phyloP scores from a whole-genome alignment of 208 protist genomes.

The Zelonia costaricensis region DNA sequence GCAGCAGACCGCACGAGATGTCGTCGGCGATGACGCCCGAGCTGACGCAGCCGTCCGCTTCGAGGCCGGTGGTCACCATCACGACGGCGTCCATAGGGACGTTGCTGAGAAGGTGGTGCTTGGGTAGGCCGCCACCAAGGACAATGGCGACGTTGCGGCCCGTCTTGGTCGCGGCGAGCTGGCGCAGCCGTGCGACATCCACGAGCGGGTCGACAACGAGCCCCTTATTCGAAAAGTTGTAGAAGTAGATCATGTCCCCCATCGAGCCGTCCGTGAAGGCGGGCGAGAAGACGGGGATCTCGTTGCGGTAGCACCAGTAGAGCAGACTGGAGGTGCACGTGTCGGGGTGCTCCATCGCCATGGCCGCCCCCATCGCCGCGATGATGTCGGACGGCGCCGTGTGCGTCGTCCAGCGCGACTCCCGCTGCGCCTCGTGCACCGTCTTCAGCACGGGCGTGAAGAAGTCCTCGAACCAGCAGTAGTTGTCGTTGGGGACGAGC shows the following conservation, averaged over 20 bases:
- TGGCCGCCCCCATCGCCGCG: constrained; percentile 93
- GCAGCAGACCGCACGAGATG: constrained; percentile 49
- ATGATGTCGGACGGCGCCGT: constrained; percentile 98
- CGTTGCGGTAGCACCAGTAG: constrained; percentile 98
- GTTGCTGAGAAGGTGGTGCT: constrained; percentile 78
- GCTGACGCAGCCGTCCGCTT: constrained; percentile 87
- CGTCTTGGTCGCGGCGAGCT: constrained; percentile 4
- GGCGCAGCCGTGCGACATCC: constrained; percentile 78
- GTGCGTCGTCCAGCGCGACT: constrained; percentile 51
- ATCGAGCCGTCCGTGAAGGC: constrained; percentile 99
- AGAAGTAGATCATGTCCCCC: constrained; percentile 99
- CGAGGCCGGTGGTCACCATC: constrained; percentile 78
- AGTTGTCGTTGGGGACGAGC: constrained; percentile 99
- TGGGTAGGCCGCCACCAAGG: constrained; percentile 82
- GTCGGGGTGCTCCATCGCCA: constrained; percentile 74
- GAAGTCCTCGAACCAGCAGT: constrained; percentile 99
- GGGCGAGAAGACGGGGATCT: constrained; percentile 99
- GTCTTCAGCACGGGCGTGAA: constrained; percentile 97
- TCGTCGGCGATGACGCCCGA: constrained; percentile 76
- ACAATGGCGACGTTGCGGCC: constrained; percentile 66
- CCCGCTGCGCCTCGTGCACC: constrained; percentile 92
- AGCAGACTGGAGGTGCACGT: constrained; percentile 95
- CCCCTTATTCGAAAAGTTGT: constrained; percentile 97
- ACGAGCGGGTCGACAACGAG: constrained; percentile 96
- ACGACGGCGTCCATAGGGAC: constrained; percentile 66